Percentiles rank a stretch among this genome's conserved stretches.
phyloP scores from a whole-genome alignment of 257 asterid species.

The Scutellaria minor region DNA sequence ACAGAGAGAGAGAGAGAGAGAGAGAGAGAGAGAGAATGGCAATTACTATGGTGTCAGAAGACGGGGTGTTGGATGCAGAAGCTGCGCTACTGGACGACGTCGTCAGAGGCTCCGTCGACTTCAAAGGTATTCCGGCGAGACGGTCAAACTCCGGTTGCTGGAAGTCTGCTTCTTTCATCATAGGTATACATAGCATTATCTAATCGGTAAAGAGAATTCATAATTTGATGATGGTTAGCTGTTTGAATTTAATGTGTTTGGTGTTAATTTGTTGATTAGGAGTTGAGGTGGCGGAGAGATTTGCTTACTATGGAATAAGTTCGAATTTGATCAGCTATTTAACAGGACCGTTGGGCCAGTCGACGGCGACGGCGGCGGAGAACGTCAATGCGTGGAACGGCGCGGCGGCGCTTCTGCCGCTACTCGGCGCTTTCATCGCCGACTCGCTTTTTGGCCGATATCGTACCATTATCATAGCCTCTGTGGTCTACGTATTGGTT shows the following conservation, averaged over 20 bases:
- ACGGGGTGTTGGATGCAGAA: constrained; percentile 16
- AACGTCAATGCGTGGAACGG: constrained; percentile 50
- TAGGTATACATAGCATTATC: constrained; percentile 23
- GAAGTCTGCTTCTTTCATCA: constrained; percentile 47
- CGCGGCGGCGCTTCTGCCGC: constrained; percentile 41
- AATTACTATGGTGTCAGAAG: not conserved
- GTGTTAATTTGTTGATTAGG: constrained; percentile 21
- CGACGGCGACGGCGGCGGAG: constrained; percentile 53
- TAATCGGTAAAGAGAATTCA: not conserved
- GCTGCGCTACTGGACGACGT: constrained; percentile 33
- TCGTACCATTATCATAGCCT: constrained; percentile 42
- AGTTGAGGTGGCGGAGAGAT: constrained; percentile 47
- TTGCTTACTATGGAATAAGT: constrained; percentile 47
- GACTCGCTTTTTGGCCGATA: constrained; percentile 49
- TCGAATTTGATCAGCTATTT: constrained; percentile 48
- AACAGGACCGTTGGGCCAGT: constrained; percentile 48
- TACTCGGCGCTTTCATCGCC: constrained; percentile 50
- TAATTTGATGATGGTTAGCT: not conserved
- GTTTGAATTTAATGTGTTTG: not conserved
- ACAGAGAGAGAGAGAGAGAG: not conserved
- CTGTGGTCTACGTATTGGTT: constrained; percentile 46
- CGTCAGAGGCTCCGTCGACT: constrained; percentile 37
- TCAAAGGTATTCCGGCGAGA: constrained; percentile 31
- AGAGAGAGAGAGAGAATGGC: constrained; percentile 22
- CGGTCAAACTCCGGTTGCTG: constrained; percentile 45